phyloP scores from a whole-genome alignment of 2,329 filamentous ascomycete species.

The Colletotrichum spinosum region DNA sequence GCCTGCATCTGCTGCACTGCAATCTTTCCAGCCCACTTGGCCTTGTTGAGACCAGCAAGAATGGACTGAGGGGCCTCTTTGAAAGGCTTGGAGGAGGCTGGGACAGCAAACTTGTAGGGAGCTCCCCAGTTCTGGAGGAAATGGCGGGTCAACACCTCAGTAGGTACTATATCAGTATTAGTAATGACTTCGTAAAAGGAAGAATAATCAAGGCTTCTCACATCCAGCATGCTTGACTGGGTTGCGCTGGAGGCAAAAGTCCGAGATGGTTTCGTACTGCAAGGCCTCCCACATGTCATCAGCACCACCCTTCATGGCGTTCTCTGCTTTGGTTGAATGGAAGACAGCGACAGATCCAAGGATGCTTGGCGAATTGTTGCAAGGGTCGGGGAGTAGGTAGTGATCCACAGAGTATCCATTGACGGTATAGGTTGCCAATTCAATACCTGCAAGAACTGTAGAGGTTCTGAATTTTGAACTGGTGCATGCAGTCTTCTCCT shows the following conservation, averaged over 20 bases:
- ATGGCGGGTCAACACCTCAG: constrained; percentile 62
- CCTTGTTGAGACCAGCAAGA: constrained; percentile 59
- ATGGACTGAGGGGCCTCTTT: constrained; percentile 60
- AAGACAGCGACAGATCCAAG: constrained; percentile 68
- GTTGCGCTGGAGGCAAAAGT: constrained; percentile 60
- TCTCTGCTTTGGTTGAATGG: constrained; percentile 65
- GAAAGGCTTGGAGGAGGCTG: constrained; percentile 63
- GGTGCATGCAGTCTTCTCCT: constrained; percentile 23
- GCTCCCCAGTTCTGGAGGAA: constrained; percentile 71
- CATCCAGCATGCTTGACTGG: constrained; percentile 48
- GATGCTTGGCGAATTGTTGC: constrained; percentile 46
- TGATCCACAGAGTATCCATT: constrained; percentile 29
- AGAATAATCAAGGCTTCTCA: constrained; percentile 38
- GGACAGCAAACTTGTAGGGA: constrained; percentile 74
- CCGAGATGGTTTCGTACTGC: constrained; percentile 46
- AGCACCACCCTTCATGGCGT: constrained; percentile 64
- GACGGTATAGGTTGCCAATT: neutral
- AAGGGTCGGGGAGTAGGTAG: constrained; percentile 56
- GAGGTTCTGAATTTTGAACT: constrained; percentile 8
- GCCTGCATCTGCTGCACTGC: constrained; percentile 48
- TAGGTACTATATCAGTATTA: constrained; percentile 46
- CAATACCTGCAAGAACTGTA: constrained; percentile 37
- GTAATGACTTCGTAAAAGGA: constrained; percentile 32
- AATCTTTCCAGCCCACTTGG: constrained; percentile 65
- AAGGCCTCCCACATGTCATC: constrained; percentile 69